phyloP scores from a whole-genome alignment of 2,329 filamentous ascomycete species.

The Trichoderma polysporum region DNA sequence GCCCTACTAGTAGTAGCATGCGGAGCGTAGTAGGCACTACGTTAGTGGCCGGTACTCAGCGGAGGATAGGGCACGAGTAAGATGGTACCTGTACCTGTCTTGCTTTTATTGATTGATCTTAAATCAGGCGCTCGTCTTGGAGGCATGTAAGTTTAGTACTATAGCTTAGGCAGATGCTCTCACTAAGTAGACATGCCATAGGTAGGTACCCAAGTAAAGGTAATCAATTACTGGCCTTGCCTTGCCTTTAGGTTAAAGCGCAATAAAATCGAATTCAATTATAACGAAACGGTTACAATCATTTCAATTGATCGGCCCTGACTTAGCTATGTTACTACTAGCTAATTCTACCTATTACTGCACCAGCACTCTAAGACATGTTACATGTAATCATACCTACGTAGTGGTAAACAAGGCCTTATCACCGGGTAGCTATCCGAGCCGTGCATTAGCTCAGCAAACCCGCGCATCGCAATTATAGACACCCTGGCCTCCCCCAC shows the following conservation, averaged over 20 bases:
- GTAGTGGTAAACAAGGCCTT: not conserved
- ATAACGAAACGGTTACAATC: too few species aligned
- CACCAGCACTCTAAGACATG: not conserved
- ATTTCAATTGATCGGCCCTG: not conserved
- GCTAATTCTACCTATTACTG: not conserved
- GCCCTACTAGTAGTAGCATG: not conserved
- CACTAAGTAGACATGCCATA: too few species aligned
- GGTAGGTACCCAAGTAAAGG: too few species aligned
- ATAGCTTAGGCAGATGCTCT: too few species aligned
- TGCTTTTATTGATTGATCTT: too few species aligned
- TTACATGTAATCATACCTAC: too few species aligned
- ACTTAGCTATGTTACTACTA: too few species aligned
- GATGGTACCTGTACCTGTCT: not conserved
- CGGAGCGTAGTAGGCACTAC: not conserved
- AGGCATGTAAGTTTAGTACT: too few species aligned
- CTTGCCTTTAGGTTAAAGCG: not conserved
- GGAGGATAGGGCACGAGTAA: not conserved
- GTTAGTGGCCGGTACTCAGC: not conserved
- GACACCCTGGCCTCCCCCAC: slow-evolving; percentile 21
- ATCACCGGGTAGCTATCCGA: not conserved
- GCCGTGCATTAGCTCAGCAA: slow-evolving; percentile 22
- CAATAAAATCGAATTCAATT: too few species aligned
- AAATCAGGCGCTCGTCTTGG: too few species aligned
- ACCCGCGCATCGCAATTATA: not conserved
- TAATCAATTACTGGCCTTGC: too few species aligned